Evolutionary conservation across 2,329 filamentous ascomycete genomes (phyloP).

Genomic region (Fusarium humuli): DNA sequence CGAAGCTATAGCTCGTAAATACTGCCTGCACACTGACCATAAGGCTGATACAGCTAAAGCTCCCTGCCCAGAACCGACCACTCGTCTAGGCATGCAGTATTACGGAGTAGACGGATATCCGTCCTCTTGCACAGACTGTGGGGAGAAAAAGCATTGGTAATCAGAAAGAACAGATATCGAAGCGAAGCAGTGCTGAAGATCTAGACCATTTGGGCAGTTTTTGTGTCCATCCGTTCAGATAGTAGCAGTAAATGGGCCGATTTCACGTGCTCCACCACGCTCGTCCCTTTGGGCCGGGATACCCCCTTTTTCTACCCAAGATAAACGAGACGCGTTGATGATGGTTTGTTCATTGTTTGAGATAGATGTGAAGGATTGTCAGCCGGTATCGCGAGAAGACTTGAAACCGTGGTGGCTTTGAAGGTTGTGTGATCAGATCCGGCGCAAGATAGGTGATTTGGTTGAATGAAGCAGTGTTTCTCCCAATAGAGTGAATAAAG

Average conservation of each 20-base stretch:
- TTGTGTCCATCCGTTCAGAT: slow-evolving; percentile 6
- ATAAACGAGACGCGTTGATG: not conserved
- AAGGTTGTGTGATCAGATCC: not conserved
- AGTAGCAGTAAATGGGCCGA: slow-evolving; percentile 29
- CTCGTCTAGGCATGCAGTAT: not conserved
- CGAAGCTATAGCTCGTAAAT: not conserved
- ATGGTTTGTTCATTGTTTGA: not conserved
- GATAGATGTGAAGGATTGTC: not conserved
- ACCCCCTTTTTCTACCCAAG: not conserved
- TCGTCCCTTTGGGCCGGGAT: not conserved
- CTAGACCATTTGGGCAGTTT: slow-evolving; percentile 19
- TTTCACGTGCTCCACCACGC: slow-evolving; percentile 17
- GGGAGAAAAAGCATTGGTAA: slow-evolving; percentile 10
- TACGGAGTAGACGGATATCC: not conserved
- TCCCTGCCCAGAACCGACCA: not conserved
- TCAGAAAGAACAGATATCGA: not conserved
- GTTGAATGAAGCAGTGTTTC: no score
- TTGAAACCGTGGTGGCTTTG: not conserved
- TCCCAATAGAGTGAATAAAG: accelerated
- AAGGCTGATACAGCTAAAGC: slow-evolving; percentile 20
- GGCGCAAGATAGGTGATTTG: not conserved
- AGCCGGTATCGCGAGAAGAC: no score
- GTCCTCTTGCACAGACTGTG: not conserved
- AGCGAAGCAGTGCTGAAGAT: not conserved
- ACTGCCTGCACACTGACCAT: not conserved